Evolutionary conservation across 495 filamentous ascomycete genomes (phyloP).

Genomic region (Aspergillus indologenus): DNA sequence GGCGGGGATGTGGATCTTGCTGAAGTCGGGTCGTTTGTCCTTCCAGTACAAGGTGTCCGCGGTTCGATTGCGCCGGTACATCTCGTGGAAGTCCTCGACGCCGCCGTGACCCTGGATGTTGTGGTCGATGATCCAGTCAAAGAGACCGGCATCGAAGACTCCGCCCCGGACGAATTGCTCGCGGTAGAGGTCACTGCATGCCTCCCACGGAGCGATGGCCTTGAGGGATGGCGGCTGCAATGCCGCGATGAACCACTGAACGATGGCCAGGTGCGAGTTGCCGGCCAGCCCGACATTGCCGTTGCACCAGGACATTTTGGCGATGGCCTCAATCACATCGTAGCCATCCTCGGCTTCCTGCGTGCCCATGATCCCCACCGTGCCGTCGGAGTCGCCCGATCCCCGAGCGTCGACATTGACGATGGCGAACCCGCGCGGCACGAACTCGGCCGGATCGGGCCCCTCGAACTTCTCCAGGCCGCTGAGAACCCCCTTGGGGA

Average conservation of each 20-base stretch:
- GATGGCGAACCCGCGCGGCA: constrained; percentile 42
- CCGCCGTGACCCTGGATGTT: constrained; percentile 29
- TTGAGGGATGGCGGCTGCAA: constrained; percentile 38
- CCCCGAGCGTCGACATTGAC: constrained; percentile 46
- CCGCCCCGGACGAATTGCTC: constrained; percentile 38
- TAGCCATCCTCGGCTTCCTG: constrained; percentile 46
- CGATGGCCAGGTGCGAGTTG: constrained; percentile 40
- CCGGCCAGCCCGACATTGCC: constrained; percentile 45
- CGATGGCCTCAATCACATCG: constrained; percentile 44
- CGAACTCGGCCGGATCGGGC: constrained; percentile 41
- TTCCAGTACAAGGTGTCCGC: constrained; percentile 27
- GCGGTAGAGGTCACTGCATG: constrained; percentile 42
- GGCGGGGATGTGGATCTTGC: constrained; percentile 22
- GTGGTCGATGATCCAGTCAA: constrained; percentile 30
- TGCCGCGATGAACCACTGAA: constrained; percentile 43
- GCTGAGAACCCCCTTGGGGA: constrained; percentile 23
- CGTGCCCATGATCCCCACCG: constrained; percentile 40
- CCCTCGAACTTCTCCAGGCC: constrained; percentile 46
- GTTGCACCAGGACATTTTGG: constrained; percentile 42
- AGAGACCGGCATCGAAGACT: constrained; percentile 26
- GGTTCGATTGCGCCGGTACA: constrained; percentile 26
- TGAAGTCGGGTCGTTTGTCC: constrained; percentile 27
- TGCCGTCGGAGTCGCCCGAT: constrained; percentile 36
- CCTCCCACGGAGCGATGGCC: constrained; percentile 49
- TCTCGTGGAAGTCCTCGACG: constrained; percentile 31